Percentiles rank a stretch among this genome's conserved stretches.
phyloP scores from a whole-genome alignment of 371 early-diverging fungal species.

The Mucor piriformis region DNA sequence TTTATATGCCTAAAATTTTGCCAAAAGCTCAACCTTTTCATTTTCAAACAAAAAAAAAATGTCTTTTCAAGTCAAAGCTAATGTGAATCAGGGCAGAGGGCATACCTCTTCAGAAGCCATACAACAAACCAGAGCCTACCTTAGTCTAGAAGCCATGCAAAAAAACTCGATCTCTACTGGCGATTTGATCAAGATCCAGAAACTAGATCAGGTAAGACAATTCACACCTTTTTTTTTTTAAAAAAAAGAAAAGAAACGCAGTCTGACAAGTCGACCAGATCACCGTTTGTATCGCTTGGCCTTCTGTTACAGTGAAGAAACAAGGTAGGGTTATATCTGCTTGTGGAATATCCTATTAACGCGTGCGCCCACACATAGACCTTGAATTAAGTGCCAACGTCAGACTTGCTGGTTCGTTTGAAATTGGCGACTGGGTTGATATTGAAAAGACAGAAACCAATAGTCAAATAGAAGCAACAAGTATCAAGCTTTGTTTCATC shows the following conservation, averaged over 20 bases:
- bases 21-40: background rate
- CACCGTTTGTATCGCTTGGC: conserved; percentile 28
- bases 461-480: conserved; percentile 14
- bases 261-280: background rate
- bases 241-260: background rate
- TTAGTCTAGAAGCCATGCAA: conserved; percentile 57
- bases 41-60: conserved; percentile 3
- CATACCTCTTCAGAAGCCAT: conserved; percentile 54
- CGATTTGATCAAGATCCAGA: conserved; percentile 49
- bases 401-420: conserved; percentile 21
- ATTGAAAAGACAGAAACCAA: background rate
- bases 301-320: conserved; percentile 16
- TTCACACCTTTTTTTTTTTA: background rate
- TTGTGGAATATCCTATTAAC: too few relatives aligned
- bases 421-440: conserved; percentile 19
- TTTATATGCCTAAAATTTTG: too few relatives aligned
- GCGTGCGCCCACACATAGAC: too few relatives aligned
- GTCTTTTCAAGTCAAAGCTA: conserved; percentile 23
- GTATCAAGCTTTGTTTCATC: conserved; percentile 16
- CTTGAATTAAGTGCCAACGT: conserved; percentile 23
- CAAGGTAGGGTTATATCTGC: too few relatives aligned
- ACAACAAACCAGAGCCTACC: conserved; percentile 43
- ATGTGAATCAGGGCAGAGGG: conserved; percentile 23
- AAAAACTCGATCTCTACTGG: conserved; percentile 48
- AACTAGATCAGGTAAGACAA: conserved; percentile 10